These are phyloP conservation scores for Barnettozyma wickerhamii DNA, from an alignment of 805 yeast genomes.

Conservation along the genomic window DNA sequence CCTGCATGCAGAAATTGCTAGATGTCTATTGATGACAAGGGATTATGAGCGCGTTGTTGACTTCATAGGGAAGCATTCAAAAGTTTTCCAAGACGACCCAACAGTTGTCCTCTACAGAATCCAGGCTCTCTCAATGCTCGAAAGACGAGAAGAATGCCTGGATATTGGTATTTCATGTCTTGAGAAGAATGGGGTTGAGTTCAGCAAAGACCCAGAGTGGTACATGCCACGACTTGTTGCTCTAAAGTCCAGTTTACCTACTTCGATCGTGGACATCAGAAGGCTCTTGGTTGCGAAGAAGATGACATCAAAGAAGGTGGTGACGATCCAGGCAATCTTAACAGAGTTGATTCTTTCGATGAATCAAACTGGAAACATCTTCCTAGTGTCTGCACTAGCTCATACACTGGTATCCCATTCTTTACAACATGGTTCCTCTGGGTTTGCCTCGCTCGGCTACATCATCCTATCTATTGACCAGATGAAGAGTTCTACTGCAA, in stretches of 20 bases:
- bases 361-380: constrained; percentile 24
- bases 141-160: constrained; percentile 10
- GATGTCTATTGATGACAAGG: constrained; percentile 24
- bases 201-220: constrained; percentile 27
- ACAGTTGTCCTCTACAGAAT: constrained; percentile 36
- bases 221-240: constrained; percentile 21
- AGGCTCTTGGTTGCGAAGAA: constrained; percentile 27
- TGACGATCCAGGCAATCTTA: constrained; percentile 37
- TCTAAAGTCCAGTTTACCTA: constrained; percentile 31
- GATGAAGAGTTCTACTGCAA: constrained; percentile 29
- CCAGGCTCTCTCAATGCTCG: constrained; percentile 23
- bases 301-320: constrained; percentile 26
- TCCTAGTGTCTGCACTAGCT: constrained; percentile 30
- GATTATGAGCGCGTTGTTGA: constrained; percentile 33
- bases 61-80: constrained; percentile 30
- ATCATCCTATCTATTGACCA: constrained; percentile 35
- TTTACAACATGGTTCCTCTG: constrained; percentile 36
- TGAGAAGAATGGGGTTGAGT: constrained; percentile 31
- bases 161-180: constrained; percentile 32
- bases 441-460: constrained; percentile 36
- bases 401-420: constrained; percentile 32
- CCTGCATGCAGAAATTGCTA: constrained; percentile 17
- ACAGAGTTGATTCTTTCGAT: constrained; percentile 35
- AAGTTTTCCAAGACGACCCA: constrained; percentile 26
- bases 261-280: constrained; percentile 8